Evolutionary conservation across 164 flowering plant genomes (phyloP), one percentile per base, ranked within the genome.

Genomic region (Stephania yunnanensis): DNA sequence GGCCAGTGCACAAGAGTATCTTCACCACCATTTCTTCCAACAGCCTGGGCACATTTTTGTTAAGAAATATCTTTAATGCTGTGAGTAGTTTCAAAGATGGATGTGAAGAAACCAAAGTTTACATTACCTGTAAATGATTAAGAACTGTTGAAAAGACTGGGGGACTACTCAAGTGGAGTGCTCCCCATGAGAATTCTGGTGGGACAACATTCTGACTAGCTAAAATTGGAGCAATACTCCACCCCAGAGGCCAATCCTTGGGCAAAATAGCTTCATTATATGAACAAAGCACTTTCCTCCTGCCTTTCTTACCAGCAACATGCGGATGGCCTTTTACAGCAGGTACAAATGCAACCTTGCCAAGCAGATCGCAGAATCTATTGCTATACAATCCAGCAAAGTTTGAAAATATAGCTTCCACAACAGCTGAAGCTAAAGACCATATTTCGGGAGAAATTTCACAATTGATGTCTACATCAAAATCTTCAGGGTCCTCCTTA

Each of bases 1-100:
- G 98, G 99, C 99, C 99, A 95, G 79, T 91, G 99, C 75, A 92
- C 88, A 81, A 95, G 94, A 7, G 98, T 90, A 78, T 92, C 96
- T 82, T 92, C 99, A 82, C 99, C 98, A 72, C 93, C 85, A 86
- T 91, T 88, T 80, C 76, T 88, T 75, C 97, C 98, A 80, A 91
- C 86, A 58, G 84, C 84, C 99, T 95, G 86, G 31, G 29, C 44
- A 78, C 3, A 55, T 25, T 73, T 29, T 12, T 44, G 44, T 2
- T 58, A 48, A 77, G 31, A 10, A 22, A 71, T 11, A 25, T 29
- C 20, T 48, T 11, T 61, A 36, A n/a, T 29, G 25, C 66, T 17
- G 65, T 17, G 22, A 71, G 71, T 8, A 69, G 29, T 46, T 75
- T 30, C 13, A 65, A 42, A 53, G 64, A 64, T 36, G 12, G 30